Evolutionary conservation across 495 filamentous ascomycete species (phyloP).

Genomic region (Neurospora hispaniola): DNA sequence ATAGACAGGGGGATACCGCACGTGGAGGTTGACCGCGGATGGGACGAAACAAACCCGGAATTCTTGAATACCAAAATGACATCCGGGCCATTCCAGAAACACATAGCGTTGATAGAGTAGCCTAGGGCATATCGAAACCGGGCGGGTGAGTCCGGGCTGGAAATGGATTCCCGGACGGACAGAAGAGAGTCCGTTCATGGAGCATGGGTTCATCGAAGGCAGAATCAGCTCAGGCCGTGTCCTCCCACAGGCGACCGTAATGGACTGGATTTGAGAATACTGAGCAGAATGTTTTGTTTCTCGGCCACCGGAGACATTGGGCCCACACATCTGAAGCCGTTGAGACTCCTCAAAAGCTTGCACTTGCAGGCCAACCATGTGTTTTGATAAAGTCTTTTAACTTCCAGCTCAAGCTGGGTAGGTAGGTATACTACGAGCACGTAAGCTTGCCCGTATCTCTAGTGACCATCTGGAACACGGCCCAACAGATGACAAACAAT

Average conservation of each 20-base stretch:
- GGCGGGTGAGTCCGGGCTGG: constrained; percentile 8
- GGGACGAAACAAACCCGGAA: background rate
- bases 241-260: background rate
- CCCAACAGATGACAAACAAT: background rate
- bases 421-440: background rate
- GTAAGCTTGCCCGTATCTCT: background rate
- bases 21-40: background rate
- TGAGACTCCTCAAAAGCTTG: background rate
- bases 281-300: background rate
- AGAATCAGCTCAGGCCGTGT: background rate
- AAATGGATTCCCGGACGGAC: constrained; percentile 14
- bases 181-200: constrained; percentile 15
- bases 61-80: background rate
- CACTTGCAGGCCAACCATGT: background rate
- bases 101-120: background rate
- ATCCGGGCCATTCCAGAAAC: constrained; percentile 16
- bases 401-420: background rate
- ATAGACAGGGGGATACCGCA: background rate
- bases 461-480: background rate
- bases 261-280: background rate
- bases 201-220: constrained; percentile 3
- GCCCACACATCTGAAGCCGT: background rate
- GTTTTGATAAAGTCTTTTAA: background rate
- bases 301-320: background rate
- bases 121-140: background rate